Evolutionary conservation across 345 rosid species (phyloP), one percentile per base, ranked within the genome.

Genomic region (Gossypium arboreum): DNA sequence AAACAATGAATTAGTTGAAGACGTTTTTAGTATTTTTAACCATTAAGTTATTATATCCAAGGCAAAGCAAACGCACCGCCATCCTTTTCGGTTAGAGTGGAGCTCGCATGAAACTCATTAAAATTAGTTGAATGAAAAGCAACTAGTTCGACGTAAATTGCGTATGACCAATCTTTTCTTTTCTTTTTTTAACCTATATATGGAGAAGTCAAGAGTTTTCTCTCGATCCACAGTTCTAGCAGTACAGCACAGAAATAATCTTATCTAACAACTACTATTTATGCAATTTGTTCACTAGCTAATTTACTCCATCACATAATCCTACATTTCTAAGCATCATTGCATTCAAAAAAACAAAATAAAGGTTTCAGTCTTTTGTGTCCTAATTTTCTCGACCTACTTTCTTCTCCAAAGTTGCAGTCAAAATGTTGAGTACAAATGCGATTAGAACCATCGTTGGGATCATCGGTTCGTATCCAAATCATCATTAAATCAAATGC

Each of bases 81-180:
- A 66, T 12, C 51, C 39, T 22, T 7, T 2, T 13, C 16, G 52
- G 66, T 8, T 34, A 17, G 22, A 63, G 24, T 17, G 12, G 16
- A 13, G 4, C 20, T 61, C 43, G 50, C 15, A 9, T 41, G 68
- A 44, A 18, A 7, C 39, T 1, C 52, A n/a, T 18, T 43, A 43
- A 3, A 66, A 34, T 65, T 18, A 44, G 52, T 66, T 44, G 34
- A 52, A 66, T 66, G 71, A 45, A 64, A 62, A 64, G n/a, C 7
- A 4, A 51, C 12, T 58, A 59, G 27, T 51, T 76, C 9, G 41
- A 61, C 55, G 68, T 75, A n/a, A 63, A 34, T n/a, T 41, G 55
- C 77, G 68, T 27, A 24, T 22, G 24, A 48, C 72, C 51, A 44
- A 44, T 43, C 25, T 52, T 44, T 41, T 43, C 25, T 65, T 57